Evolutionary conservation across 1,139 yeast genomes (phyloP).

Genomic region (Blastobotrys petasosporus): DNA sequence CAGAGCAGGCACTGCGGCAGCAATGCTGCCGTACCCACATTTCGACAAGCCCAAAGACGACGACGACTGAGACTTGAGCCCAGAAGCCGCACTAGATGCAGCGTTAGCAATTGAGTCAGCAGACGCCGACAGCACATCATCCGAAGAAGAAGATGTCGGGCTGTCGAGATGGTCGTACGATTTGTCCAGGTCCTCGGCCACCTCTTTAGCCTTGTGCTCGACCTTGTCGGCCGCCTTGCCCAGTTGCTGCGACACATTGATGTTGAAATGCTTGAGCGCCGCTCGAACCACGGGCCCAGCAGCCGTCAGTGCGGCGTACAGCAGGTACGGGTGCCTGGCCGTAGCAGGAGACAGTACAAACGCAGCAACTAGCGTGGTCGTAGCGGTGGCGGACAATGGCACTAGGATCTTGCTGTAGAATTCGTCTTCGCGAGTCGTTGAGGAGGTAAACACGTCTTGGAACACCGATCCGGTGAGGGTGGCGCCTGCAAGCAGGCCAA

Average conservation of each 20-base stretch:
- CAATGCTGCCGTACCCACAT: conserved; percentile 15
- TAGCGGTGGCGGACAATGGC: conserved; percentile 21
- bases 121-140: background rate
- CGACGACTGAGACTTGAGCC: conserved; percentile 3
- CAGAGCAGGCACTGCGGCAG: conserved; percentile 11
- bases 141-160: background rate
- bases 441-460: background rate
- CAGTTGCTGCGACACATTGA: no score
- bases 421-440: background rate
- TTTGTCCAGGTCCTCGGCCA: conserved; percentile 6
- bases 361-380: conserved; percentile 20
- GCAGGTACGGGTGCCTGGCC: conserved; percentile 27
- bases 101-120: conserved; percentile 1
- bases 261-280: no score
- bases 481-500: conserved; percentile 28
- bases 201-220: background rate
- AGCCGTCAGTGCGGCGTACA: conserved; percentile 15
- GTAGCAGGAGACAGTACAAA: conserved; percentile 21
- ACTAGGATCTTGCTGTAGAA: conserved; percentile 6
- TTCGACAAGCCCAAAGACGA: background rate
- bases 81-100: conserved; percentile 2
- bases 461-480: conserved; percentile 15
- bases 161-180: conserved; percentile 7
- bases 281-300: no score
- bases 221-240: no score